Conservation (phyloP, 202 grass and related monocot species). For the Setaria viridis region DNA sequence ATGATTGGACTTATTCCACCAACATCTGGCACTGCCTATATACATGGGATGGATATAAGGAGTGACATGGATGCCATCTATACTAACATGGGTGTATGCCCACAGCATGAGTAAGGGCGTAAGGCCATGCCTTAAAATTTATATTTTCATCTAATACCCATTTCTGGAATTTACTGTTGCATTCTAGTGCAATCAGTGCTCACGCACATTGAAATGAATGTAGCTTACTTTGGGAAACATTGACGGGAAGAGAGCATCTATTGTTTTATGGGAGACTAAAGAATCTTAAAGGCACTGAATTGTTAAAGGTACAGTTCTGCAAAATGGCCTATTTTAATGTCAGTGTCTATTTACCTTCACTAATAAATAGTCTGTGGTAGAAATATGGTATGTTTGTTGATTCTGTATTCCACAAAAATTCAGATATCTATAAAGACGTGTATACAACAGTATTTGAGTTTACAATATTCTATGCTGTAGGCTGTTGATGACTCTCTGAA, state of each 20-base stretch:
- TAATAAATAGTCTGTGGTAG: conserved; percentile 1
- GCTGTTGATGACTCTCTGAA: conserved; percentile 86
- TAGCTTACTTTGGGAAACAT: conserved; percentile 96
- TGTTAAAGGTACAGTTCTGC: conserved; percentile 67
- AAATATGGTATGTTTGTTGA: neutral
- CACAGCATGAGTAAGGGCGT: conserved; percentile 96
- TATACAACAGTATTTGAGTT: conserved; percentile 17
- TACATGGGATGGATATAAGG: conserved; percentile 86
- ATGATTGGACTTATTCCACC: conserved; percentile 93
- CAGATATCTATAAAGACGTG: neutral
- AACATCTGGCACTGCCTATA: conserved; percentile 78
- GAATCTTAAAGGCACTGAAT: conserved; percentile 75
- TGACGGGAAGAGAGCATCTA: conserved; percentile 87
- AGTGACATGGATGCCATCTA: conserved; percentile 76
- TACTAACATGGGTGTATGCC: conserved; percentile 91
- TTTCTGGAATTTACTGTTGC: neutral
- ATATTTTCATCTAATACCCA: neutral
- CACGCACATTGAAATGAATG: conserved; percentile 26
- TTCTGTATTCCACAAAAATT: neutral
- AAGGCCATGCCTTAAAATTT: conserved; percentile 35
- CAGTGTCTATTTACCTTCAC: conserved; percentile 16
- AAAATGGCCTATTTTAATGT: neutral
- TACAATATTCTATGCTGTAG: conserved; percentile 45
- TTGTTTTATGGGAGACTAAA: conserved; percentile 96
- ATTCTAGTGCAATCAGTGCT: conserved; percentile 2